Evolutionary conservation across 2,329 filamentous ascomycete genomes (phyloP), one percentile per base, ranked within the genome.

Genomic region (Fusarium heterosporum): DNA sequence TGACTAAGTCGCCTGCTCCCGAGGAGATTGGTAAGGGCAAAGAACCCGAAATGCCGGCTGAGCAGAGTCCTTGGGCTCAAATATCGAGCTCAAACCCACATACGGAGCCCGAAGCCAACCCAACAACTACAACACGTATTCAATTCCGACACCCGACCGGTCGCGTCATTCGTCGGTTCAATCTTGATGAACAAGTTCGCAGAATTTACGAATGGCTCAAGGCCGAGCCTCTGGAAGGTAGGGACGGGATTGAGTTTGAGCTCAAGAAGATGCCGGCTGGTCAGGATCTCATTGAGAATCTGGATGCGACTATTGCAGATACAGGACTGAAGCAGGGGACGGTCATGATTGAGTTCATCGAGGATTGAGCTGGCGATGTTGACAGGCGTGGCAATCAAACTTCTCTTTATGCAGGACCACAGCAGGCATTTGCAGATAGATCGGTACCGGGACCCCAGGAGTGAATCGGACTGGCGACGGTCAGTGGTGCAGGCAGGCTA

Each of bases 201-300:
- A 88, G 92, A 13, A 89, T 99, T 43, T 99, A 95, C 78, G 96
- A 99, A 80, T 99, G 94, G 93, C 88, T 99, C 68, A 99, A 98
- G 81, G 90, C 94, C 1, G 89, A 91, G 61, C 92, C 93, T 3
- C 78, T 97, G 47, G 90, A 94, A 69, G 93, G 91, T 72, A 95
- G 93, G 78, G 86, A 87, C 29, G 92, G 90, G 0, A 78, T 90
- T 13, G 86, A 88, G 64, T 99, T 99, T 79, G 95, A 98, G 77
- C 85, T 99, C 68, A 93, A 96, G 77, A 87, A 87, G 65, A 91
- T 97, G 88, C 85, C 85, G 0, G 82, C 82, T 63, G 93, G 93
- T 46, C 90, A 90, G 75, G 96, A 99, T 73, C 80, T 99, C 60
- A 90, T 97, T 40, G 89, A 91, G 17, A 80, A 84, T 54, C 82